These are phyloP conservation scores for Cytospora chrysosperma DNA, from an alignment of 2,329 filamentous ascomycete species.

Conservation along the genomic window DNA sequence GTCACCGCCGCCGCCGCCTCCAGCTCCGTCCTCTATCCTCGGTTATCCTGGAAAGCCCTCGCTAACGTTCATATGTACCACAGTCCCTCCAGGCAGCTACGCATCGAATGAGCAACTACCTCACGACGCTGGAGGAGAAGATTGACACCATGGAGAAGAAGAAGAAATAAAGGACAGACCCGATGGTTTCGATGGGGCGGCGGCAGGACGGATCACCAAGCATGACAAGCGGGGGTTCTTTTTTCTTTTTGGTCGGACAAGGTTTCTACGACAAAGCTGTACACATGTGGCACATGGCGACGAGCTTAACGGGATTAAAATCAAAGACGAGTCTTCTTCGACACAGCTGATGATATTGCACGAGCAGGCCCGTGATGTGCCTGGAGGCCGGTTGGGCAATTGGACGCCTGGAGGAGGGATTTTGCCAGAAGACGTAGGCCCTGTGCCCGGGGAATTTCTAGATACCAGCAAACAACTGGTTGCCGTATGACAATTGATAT, in stretches of 20 bases:
- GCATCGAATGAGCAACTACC: conserved; percentile 80
- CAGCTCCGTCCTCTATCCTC: not conserved
- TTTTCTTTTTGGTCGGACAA: not conserved
- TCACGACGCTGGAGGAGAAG: conserved; percentile 78
- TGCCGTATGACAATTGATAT: not conserved
- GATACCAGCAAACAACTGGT: not conserved
- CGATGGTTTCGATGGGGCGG: not conserved
- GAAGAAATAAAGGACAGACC: conserved; percentile 55
- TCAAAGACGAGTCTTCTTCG: not conserved
- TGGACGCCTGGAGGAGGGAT: not conserved
- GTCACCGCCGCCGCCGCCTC: no score
- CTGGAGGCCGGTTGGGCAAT: not conserved
- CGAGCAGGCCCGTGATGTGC: not conserved
- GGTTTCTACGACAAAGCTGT: not conserved
- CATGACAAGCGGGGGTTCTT: not conserved
- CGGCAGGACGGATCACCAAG: not conserved
- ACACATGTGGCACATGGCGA: conserved; percentile 1
- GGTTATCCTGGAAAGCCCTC: not conserved
- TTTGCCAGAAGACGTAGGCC: not conserved
- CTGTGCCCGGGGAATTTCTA: not conserved
- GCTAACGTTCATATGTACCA: conserved; percentile 6
- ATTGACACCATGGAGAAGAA: conserved; percentile 64
- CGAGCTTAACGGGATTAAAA: not conserved
- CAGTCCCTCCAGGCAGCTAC: conserved; percentile 87
- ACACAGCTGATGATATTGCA: not conserved